These are phyloP conservation scores for Fraxinus sp. DNA, from an alignment of 305 asterid genomes.

Conservation along the genomic window DNA sequence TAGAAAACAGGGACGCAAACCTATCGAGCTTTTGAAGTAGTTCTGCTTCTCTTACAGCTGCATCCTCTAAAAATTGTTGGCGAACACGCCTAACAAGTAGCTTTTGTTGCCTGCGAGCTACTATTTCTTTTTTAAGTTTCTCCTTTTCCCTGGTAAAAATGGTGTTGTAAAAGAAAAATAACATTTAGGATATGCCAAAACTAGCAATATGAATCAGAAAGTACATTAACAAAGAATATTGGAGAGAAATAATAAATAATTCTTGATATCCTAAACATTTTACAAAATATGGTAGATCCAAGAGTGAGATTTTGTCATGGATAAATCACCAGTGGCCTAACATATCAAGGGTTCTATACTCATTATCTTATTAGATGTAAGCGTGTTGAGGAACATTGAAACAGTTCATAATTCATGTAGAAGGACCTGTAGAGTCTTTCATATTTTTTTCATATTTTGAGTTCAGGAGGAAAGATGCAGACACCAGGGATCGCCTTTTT, in stretches of 20 bases:
- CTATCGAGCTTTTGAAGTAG: conserved; percentile 85
- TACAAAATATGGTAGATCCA: not conserved
- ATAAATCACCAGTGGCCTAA: conserved; percentile 2
- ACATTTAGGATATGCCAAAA: conserved; percentile 6
- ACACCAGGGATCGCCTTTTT: not conserved
- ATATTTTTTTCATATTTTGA: not conserved
- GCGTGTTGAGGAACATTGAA: conserved; percentile 4
- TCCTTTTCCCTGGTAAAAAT: conserved; percentile 66
- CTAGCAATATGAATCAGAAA: conserved; percentile 15
- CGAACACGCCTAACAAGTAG: conserved; percentile 71
- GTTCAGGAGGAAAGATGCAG: not conserved
- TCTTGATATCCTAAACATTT: not conserved
- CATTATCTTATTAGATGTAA: not conserved
- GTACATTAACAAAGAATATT: conserved; percentile 4
- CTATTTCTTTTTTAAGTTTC: conserved; percentile 73
- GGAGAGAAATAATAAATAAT: not conserved
- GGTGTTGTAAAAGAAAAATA: conserved; percentile 20
- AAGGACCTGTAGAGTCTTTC: not conserved
- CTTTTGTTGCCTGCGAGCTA: conserved; percentile 83
- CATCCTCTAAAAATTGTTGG: conserved; percentile 72
- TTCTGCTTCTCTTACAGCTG: conserved; percentile 87
- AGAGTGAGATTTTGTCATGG: not conserved
- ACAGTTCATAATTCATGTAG: not conserved
- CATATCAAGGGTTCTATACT: conserved; percentile 1
- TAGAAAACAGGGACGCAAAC: conserved; percentile 32